A percentile compares a stretch with the other conserved stretches of the same genome.
Evolutionary conservation across 805 yeast species (phyloP).

Genomic region (Tetrapisispora phaffii): DNA sequence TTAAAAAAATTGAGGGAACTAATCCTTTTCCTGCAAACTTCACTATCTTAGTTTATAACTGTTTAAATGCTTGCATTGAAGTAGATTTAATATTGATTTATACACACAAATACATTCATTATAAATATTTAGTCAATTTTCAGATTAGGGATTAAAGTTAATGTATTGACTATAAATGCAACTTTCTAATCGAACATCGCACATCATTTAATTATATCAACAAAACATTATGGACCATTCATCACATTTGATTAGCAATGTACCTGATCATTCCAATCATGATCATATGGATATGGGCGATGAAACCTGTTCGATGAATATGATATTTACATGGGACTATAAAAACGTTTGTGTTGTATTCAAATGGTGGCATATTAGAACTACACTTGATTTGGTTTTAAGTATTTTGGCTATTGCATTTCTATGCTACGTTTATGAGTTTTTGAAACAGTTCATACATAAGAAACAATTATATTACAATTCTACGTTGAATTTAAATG

Average conservation of each 20-base stretch:
- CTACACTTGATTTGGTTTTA: slow-evolving; percentile 40
- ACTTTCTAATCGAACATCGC: too few species aligned
- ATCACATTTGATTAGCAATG: not conserved
- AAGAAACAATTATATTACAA: slow-evolving; percentile 5
- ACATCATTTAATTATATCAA: too few species aligned
- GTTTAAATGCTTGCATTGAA: too few species aligned
- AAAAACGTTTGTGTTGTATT: slow-evolving; percentile 63
- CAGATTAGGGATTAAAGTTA: too few species aligned
- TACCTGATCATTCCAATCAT: slow-evolving; percentile 1
- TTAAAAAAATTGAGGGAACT: too few species aligned
- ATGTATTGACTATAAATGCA: too few species aligned
- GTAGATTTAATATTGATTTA: too few species aligned
- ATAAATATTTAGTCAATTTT: too few species aligned
- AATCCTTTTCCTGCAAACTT: too few species aligned
- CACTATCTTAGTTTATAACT: too few species aligned
- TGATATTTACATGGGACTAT: slow-evolving; percentile 76
- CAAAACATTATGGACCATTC: slow-evolving; percentile 3
- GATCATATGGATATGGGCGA: slow-evolving; percentile 19
- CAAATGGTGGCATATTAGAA: slow-evolving; percentile 69
- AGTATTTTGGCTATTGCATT: slow-evolving; percentile 41
- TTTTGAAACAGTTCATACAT: slow-evolving; percentile 21
- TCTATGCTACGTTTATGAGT: slow-evolving; percentile 54
- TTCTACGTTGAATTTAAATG: not conserved
- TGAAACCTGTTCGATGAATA: slow-evolving; percentile 48
- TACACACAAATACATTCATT: too few species aligned